Base-by-base conservation (phyloP, 306 rosid genomes). In the Betula pendula region DNA sequence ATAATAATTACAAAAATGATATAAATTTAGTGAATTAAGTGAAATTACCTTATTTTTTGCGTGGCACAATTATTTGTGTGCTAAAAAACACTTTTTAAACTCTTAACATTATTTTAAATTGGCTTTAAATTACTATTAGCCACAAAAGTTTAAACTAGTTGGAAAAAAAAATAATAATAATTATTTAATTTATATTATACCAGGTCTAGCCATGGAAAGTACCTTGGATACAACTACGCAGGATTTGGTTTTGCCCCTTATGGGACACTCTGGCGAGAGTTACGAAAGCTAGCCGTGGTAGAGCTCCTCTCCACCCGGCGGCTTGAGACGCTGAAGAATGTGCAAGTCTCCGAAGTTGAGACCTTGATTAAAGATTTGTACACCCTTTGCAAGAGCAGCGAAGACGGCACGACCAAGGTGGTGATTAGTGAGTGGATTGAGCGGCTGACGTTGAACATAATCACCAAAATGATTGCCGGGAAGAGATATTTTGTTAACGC, bases 201-300 rank as follows among this genome's bases (percentile, higher is more conserved):
- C 8, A 38, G 42, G 53, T 76, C 71, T 1, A n/a, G 59, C 4
- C 82, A 72, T 2, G 85, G 73, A 1, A 48, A 8, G 48, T 50
- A 77, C 82, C 79, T 82, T 8, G 79, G 79, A 31, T 74, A 78
- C 82, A 42, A 82, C 76, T 50, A 25, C 24, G 74, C 78, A 20
- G 76, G 62, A 2, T 78, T 78, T 49, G 81, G 77, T 38, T 78
- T 71, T 59, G 77, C 76, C 2, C 51, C 72, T 1, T 71, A 48
- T 45, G 81, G 77, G 6, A 45, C 66, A 22, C 48, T 29, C 42
- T 78, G 81, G 81, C 81, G 56, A 11, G 43, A 75, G 33, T 71
- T 75, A 14, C 55, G 59, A 60, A 78, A 72, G 74, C 35, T 85
- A 74, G 75, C 44, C 65, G 17, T 65, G 27, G 1, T 63, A 3